Conservation (phyloP, 2,329 filamentous ascomycete genomes). For the Apiospora kogelbergensis region DNA sequence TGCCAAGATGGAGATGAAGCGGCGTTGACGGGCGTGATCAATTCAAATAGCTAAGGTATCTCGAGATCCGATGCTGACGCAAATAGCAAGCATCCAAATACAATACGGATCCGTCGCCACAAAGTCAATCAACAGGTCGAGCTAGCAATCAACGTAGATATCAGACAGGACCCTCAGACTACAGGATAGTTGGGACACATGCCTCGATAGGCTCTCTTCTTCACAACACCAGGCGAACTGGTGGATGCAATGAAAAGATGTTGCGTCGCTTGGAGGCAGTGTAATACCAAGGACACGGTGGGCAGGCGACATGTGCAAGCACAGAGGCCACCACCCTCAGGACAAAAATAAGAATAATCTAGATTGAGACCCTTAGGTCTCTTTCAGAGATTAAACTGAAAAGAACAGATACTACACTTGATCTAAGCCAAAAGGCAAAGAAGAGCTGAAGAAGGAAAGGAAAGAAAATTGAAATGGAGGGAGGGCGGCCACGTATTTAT, state of each 20-base stretch:
- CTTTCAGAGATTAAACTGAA: conserved; percentile 96
- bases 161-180: too few species aligned
- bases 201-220: conserved; percentile 55
- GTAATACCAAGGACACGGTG: conserved; percentile 77
- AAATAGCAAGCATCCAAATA: not conserved
- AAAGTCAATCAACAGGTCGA: not conserved
- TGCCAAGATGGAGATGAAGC: not conserved
- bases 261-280: conserved; percentile 73
- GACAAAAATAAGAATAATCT: conserved; percentile 85
- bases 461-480: not conserved
- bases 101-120: not conserved
- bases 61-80: not conserved
- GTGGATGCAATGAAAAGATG: conserved; percentile 59
- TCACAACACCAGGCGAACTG: conserved; percentile 54
- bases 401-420: conserved; percentile 97
- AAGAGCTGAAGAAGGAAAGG: conserved; percentile 29
- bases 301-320: conserved; percentile 65
- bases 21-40: not conserved
- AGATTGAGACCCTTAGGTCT: conserved; percentile 68
- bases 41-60: not conserved
- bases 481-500: not conserved
- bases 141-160: too few species aligned
- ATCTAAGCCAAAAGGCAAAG: conserved; percentile 59
- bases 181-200: too few species aligned
- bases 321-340: conserved; percentile 57